phyloP scores from a whole-genome alignment of 2,329 filamentous ascomycete genomes.

The Penicillium crustosum region DNA sequence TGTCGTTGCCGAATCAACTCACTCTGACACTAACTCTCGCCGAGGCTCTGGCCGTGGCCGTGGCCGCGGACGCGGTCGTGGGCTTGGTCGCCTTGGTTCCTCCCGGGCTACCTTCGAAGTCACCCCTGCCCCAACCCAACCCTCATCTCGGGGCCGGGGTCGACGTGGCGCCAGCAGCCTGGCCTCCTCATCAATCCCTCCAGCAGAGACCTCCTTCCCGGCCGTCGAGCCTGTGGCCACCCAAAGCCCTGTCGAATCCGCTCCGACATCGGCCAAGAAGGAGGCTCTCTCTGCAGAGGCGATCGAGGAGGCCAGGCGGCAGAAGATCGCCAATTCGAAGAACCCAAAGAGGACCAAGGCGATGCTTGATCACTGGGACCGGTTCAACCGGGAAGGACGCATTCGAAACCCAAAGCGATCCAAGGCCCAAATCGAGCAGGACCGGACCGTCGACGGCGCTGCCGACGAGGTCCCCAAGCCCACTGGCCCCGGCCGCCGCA shows the following conservation, averaged over 20 bases:
- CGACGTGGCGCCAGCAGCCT: constrained; percentile 23
- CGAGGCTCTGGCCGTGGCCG: constrained; percentile 25
- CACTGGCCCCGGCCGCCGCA: constrained; percentile 24
- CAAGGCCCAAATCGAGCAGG: constrained; percentile 47
- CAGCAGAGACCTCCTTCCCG: constrained; percentile 15
- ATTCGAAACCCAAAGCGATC: constrained; percentile 46
- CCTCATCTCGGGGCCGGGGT: constrained; percentile 25
- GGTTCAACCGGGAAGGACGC: constrained; percentile 46
- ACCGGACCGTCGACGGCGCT: constrained; percentile 33
- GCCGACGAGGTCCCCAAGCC: constrained; percentile 28
- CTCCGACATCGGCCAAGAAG: constrained; percentile 15
- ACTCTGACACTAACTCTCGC: constrained; percentile 21
- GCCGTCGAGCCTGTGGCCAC: constrained; percentile 18
- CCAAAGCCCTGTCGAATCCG: constrained; percentile 9
- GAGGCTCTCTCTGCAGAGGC: constrained; percentile 23
- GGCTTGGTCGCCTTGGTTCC: constrained; percentile 22
- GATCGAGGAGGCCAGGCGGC: constrained; percentile 35
- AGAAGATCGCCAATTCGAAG: constrained; percentile 46
- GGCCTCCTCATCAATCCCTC: constrained; percentile 7
- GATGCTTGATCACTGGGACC: constrained; percentile 48
- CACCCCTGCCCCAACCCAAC: constrained; percentile 17
- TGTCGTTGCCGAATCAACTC: constrained; percentile 24
- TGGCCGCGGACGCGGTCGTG: constrained; percentile 34
- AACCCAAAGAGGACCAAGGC: constrained; percentile 47
- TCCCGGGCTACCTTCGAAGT: constrained; percentile 26